Base-by-base conservation (phyloP, 108 stramenopile species). In the Ochromonas danica region DNA sequence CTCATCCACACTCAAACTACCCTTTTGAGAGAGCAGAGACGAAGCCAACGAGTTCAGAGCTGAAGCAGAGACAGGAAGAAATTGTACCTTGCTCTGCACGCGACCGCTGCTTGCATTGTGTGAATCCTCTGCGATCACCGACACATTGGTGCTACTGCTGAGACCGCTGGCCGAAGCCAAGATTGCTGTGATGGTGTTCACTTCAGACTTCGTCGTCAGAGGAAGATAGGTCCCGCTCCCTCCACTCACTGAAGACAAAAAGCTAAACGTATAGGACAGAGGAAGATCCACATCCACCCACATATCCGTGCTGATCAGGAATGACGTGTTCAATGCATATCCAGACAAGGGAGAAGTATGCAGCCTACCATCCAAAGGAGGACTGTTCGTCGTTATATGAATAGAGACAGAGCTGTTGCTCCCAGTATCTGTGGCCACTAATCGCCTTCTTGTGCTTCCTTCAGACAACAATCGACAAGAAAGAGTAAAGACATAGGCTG, bases 201-300 rank as follows among this genome's bases (percentile, higher is more conserved):
- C 63, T 36, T 6, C 17, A 36, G 63, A 14, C 63, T 28, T 35
- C 6, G 63, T 25, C 25, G 3, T 67, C 25, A 36, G 25, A n/a
- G n/a, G n/a, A n/a, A n/a, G n/a, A n/a, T n/a, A n/a, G n/a, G 45
- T 51, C 45, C 6, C 45, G 45, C 45, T 22, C 45, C 6, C 6
- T 51, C 45, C 22, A 51, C 22, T 51, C 45, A 51, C 45, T 22
- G 45, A 51, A 31, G 63, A 67, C 17, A 67, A 67, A 6, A 67
- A 22, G 25, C 63, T 33, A 67, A 67, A 67, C 35, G 17, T 22
- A 25, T 67, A 67, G 30, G 63, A 67, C 10, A 67, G 63, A 67
- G 63, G 63, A 67, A 67, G 63, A 67, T 67, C 31, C 25, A 10
- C 35, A 36, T 67, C 63, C 17, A 67, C 17, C 63, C 63, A 67